Percentiles rank a stretch among this genome's conserved stretches.
phyloP scores from a whole-genome alignment of 495 filamentous ascomycete genomes.

The Daldinia grandis region DNA sequence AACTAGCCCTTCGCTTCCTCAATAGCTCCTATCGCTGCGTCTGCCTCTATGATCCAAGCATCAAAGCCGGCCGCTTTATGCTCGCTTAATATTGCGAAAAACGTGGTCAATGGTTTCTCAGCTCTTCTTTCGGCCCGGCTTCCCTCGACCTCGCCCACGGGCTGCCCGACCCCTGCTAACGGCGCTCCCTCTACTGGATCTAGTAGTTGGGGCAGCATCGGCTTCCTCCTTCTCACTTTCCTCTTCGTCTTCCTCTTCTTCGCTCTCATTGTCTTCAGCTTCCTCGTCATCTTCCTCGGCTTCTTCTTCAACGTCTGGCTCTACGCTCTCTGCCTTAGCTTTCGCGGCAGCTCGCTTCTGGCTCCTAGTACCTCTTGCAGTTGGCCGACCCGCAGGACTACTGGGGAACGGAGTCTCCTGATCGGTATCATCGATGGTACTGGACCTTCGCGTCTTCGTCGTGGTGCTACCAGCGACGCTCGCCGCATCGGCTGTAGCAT shows the following conservation, averaged over 20 bases:
- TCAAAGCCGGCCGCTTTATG: not conserved
- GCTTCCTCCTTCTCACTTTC: slow-evolving; percentile 34
- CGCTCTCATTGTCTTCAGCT: slow-evolving; percentile 36
- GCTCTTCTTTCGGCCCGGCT: slow-evolving; percentile 41
- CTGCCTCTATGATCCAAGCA: not conserved
- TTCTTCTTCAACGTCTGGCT: slow-evolving; percentile 44
- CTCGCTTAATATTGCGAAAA: not conserved
- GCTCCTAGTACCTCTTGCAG: slow-evolving; percentile 49
- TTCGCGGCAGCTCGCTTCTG: slow-evolving; percentile 53
- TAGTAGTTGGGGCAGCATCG: slow-evolving; percentile 22
- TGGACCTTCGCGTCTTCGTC: slow-evolving; percentile 53
- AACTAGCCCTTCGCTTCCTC: not conserved
- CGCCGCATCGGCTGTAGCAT: slow-evolving; percentile 25
- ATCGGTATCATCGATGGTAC: slow-evolving; percentile 66
- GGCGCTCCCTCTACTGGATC: slow-evolving; percentile 29
- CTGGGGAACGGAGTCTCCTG: slow-evolving; percentile 49
- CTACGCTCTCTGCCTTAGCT: slow-evolving; percentile 40
- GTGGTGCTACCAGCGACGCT: slow-evolving; percentile 44
- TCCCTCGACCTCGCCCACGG: slow-evolving; percentile 40
- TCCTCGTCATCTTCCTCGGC: slow-evolving; percentile 44
- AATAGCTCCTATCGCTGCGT: not conserved
- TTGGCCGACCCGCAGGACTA: slow-evolving; percentile 49
- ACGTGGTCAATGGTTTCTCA: slow-evolving; percentile 10
- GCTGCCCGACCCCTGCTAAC: slow-evolving; percentile 27
- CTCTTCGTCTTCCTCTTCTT: slow-evolving; percentile 30